Percentiles rank a stretch among this genome's conserved stretches.
These are phyloP conservation scores for Gaeumannomyces sp. DNA, from an alignment of 2,329 filamentous ascomycete genomes.

Conservation along the genomic window DNA sequence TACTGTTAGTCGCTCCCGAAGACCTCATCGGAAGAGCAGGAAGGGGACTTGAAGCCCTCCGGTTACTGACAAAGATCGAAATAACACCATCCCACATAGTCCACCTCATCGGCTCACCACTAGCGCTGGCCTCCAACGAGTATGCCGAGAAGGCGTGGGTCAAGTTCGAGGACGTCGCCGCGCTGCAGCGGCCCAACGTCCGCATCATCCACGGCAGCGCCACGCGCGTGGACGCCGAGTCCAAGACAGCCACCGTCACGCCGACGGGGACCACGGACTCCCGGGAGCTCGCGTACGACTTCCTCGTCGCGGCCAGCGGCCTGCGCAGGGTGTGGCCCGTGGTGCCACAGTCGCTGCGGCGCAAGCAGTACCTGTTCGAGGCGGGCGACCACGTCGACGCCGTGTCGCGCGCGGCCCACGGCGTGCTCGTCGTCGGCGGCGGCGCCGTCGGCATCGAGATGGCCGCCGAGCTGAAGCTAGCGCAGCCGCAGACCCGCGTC, in stretches of 20 bases:
- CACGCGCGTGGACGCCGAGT: constrained; percentile 49
- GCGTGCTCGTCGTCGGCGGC: constrained; percentile 69
- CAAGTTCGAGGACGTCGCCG: constrained; percentile 59
- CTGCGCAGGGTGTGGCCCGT: constrained; percentile 65
- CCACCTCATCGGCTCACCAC: constrained; percentile 69
- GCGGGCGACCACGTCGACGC: constrained; percentile 51
- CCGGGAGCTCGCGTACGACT: constrained; percentile 58
- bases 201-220: constrained; percentile 61
- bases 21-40: too few relatives aligned
- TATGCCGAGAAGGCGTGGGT: constrained; percentile 67
- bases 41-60: neutral
- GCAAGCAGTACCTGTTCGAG: constrained; percentile 58
- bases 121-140: constrained; percentile 58
- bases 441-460: constrained; percentile 78
- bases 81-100: constrained; percentile 37
- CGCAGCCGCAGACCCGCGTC: constrained; percentile 59
- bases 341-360: constrained; percentile 59
- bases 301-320: constrained; percentile 66
- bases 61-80: neutral
- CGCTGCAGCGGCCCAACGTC: constrained; percentile 57
- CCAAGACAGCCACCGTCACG: constrained; percentile 53
- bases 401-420: constrained; percentile 45
- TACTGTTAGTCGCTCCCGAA: constrained; percentile 53
- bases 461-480: constrained; percentile 68
- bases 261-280: constrained; percentile 29